A percentile compares a stretch with the other conserved stretches of the same genome.
Conservation (phyloP, 164 flowering plant genomes). For the Stephania cephalantha region DNA sequence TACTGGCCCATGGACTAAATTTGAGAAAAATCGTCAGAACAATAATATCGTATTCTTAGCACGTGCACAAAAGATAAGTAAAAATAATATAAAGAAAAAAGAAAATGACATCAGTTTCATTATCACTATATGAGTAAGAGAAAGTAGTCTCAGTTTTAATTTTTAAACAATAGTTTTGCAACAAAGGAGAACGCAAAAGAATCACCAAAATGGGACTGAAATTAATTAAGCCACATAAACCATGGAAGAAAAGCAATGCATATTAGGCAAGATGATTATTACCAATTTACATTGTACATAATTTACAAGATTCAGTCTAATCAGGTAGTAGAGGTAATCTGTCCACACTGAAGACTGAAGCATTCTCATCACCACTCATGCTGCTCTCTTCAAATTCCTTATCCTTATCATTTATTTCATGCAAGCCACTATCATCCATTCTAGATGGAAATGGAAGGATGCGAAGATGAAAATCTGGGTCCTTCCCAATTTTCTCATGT, state of each 20-base stretch:
- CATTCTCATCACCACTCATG: constrained; percentile 28
- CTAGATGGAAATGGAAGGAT: constrained; percentile 48
- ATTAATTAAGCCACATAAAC: background rate
- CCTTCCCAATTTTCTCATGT: constrained; percentile 45
- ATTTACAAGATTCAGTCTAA: constrained; percentile 13
- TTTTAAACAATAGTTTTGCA: too few relatives aligned
- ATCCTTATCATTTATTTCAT: constrained; percentile 19
- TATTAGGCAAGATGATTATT: background rate
- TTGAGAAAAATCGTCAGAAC: too few relatives aligned
- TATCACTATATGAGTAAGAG: too few relatives aligned
- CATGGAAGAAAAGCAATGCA: background rate
- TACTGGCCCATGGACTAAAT: too few relatives aligned
- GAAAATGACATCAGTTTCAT: too few relatives aligned
- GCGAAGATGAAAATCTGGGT: constrained; percentile 34
- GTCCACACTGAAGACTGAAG: constrained; percentile 36
- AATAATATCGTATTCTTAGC: too few relatives aligned
- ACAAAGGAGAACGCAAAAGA: too few relatives aligned
- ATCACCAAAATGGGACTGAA: background rate
- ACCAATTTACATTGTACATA: background rate
- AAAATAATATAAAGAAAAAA: too few relatives aligned
- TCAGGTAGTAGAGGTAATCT: constrained; percentile 81
- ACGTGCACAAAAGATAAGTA: too few relatives aligned
- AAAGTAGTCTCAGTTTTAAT: too few relatives aligned
- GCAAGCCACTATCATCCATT: constrained; percentile 7
- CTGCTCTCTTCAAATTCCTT: constrained; percentile 19